phyloP scores from a whole-genome alignment of 2,329 filamentous ascomycete species.

The Colletotrichum tofieldiae region DNA sequence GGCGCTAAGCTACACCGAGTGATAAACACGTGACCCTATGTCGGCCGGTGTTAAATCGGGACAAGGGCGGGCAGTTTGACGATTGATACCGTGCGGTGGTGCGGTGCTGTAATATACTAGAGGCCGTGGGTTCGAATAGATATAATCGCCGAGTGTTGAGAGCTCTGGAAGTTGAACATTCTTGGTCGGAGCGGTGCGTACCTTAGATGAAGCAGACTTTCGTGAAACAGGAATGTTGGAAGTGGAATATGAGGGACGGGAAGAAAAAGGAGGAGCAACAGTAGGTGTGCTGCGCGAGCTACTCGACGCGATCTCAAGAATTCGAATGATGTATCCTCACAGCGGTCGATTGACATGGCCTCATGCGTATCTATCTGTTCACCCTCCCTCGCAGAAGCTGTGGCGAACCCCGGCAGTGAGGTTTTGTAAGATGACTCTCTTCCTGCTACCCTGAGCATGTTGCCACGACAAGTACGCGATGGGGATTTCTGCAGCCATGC shows the following conservation, averaged over 20 bases:
- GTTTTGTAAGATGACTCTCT: not conserved
- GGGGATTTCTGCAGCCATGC: no score
- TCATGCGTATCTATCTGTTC: no score
- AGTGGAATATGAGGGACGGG: not conserved
- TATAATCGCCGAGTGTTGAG: not conserved
- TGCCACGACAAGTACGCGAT: not conserved
- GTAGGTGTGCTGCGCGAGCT: not conserved
- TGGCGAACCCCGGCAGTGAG: not conserved
- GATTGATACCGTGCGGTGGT: not conserved
- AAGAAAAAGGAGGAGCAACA: not conserved
- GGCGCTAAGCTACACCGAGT: not conserved
- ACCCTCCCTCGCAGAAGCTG: not conserved
- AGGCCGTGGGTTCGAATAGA: not conserved
- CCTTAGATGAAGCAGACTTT: not conserved
- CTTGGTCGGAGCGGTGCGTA: no score
- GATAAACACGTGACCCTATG: not conserved
- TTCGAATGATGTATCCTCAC: not conserved
- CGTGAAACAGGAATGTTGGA: not conserved
- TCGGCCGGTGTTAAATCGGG: not conserved
- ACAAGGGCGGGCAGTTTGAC: not conserved
- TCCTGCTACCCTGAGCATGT: not conserved
- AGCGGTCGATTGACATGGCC: not conserved
- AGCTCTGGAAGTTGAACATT: not conserved
- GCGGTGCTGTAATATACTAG: not conserved
- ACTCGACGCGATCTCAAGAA: not conserved